Conservation (phyloP, 164 flowering plant genomes). For the Stephania cephalantha region DNA sequence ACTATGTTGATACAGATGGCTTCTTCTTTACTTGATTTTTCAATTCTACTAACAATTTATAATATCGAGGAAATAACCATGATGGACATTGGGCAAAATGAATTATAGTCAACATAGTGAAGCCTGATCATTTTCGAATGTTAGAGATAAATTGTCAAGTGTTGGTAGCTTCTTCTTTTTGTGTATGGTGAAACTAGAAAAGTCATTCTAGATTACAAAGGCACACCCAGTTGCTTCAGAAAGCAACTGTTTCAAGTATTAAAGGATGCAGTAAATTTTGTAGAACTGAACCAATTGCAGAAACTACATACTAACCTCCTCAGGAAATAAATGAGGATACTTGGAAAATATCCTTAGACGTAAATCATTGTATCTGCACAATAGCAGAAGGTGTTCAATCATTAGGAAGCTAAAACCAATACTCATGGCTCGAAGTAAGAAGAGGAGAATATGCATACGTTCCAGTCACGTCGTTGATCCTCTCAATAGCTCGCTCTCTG, state of each 20-base stretch:
- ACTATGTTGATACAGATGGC: no score
- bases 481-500: slow-evolving; percentile 81
- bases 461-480: slow-evolving; percentile 80
- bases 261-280: not conserved
- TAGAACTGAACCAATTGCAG: not conserved
- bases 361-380: slow-evolving; percentile 79
- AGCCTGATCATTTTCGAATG: not conserved
- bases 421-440: not conserved
- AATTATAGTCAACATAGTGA: not conserved
- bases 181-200: not conserved
- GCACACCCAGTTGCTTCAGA: not conserved
- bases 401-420: not conserved
- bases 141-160: not conserved
- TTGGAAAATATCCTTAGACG: slow-evolving; percentile 77
- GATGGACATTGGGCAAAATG: not conserved
- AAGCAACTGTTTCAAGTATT: not conserved
- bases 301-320: slow-evolving; percentile 47
- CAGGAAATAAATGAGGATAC: slow-evolving; percentile 78
- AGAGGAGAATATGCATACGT: slow-evolving; percentile 50
- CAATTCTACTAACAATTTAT: not conserved
- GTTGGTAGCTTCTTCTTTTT: not conserved
- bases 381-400: slow-evolving; percentile 5
- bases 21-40: not conserved
- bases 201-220: not conserved
- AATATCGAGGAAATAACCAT: not conserved